phyloP scores from a whole-genome alignment of 768 basidiomycete species.

The Ramaria sp. region DNA sequence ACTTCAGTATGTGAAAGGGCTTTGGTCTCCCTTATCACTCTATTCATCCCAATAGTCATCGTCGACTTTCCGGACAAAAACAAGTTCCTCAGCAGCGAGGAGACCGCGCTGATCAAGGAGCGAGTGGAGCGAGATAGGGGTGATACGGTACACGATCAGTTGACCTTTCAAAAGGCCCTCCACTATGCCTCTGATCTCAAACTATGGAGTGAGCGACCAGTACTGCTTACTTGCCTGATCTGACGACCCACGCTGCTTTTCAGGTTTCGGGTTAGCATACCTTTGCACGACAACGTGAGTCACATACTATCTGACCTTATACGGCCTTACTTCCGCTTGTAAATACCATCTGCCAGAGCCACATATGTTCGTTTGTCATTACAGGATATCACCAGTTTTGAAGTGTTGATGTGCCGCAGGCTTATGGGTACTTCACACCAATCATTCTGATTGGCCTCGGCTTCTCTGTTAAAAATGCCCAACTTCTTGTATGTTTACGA shows the following conservation, averaged over 20 bases:
- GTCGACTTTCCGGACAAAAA: constrained; percentile 23
- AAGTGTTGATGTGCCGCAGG: background rate
- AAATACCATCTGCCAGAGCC: background rate
- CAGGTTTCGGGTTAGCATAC: constrained; percentile 5
- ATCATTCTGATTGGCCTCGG: constrained; percentile 7
- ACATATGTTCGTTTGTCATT: constrained; percentile 3
- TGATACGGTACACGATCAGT: constrained; percentile 16
- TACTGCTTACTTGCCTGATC: background rate
- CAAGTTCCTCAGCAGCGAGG: constrained; percentile 17
- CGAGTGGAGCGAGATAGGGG: constrained; percentile 19
- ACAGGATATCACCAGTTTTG: background rate
- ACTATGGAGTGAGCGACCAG: constrained; percentile 14
- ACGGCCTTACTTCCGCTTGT: background rate
- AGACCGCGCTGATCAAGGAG: constrained; percentile 15
- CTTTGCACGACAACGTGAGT: constrained; percentile 5
- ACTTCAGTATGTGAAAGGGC: constrained; percentile 1
- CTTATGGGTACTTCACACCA: constrained; percentile 8
- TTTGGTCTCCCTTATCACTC: background rate
- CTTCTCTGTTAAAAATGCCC: constrained; percentile 5
- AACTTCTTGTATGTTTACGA: background rate
- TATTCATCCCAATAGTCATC: constrained; percentile 11
- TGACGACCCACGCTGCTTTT: background rate
- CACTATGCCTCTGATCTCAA: constrained; percentile 15
- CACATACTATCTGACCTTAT: background rate
- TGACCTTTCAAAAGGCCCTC: constrained; percentile 14